Evolutionary conservation across 1,139 yeast species (phyloP), one percentile per base, ranked within the genome.

Genomic region (Saccharomyces hybrid): DNA sequence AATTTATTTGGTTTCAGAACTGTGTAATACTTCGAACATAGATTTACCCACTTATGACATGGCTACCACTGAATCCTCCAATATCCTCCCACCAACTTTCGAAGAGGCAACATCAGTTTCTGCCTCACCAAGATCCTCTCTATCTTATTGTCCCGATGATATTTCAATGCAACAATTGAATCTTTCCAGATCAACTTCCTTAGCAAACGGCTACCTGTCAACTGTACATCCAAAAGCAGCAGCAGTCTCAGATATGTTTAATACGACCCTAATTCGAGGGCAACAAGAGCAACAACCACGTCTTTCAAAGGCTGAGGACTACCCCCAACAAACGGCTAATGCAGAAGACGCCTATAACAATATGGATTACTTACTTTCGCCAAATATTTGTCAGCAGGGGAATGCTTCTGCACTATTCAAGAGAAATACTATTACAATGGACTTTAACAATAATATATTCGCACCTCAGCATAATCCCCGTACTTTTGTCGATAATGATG

Each of bases 41-140:
- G 88, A 84, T 51, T 75, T 89, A 53, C 97, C 96, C 0, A 76
- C 78, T 48, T 88, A 88, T 61, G 76, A 81, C 1, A 67, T 76
- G 47, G 66, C 74, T 2, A 75, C 77, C 32, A 69, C 67, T 14
- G 55, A 51, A 26, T 52, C 50, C 9, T 48, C 50, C 5, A 47
- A 70, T 69, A 34, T 52, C 5, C 67, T 65, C 13, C 70, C 79
- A 46, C 87, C 87, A 1, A 72, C 82, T 1, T 82, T 82, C 67
- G 84, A 81, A 64, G 84, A 82, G 62, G 86, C 84, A 0, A 62
- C 62, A 25, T 62, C 66, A 14, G 62, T 57, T 6, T 44, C 46
- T 8, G 34, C 28, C 3, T 50, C 52, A 44, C 52, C 52, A 38
- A 38, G 44, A 38, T 38, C 44, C 5, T 38, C 44, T 9, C 8